A percentile compares a stretch with the other conserved stretches of the same genome.
Evolutionary conservation across 305 asterid species (phyloP).

Genomic region (Withania somnifera): DNA sequence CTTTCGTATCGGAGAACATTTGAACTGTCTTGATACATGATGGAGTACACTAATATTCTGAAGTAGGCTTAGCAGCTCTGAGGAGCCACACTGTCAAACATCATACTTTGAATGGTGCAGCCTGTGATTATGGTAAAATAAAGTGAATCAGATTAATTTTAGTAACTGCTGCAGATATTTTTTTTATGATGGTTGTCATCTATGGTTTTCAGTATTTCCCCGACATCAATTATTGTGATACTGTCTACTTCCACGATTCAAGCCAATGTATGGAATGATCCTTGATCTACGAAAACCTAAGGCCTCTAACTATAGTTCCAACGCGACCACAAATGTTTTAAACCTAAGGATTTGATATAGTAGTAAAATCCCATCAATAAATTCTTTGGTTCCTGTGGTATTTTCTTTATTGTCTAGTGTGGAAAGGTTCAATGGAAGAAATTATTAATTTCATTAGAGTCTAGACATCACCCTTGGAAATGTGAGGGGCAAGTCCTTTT

Average conservation of each 20-base stretch:
- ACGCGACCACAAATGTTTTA: not conserved
- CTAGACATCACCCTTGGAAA: not conserved
- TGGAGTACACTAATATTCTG: not conserved
- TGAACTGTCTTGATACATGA: not conserved
- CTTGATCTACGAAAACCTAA: not conserved
- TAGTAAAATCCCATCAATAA: not conserved
- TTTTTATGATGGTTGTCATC: not conserved
- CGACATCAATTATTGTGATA: not conserved
- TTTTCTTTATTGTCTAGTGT: not conserved
- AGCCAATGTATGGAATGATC: not conserved
- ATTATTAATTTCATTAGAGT: not conserved
- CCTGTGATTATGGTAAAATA: not conserved
- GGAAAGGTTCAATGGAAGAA: not conserved
- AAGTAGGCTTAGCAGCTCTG: not conserved
- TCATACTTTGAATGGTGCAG: not conserved
- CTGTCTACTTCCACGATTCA: not conserved
- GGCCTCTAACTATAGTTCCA: not conserved
- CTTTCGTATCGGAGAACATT: not conserved
- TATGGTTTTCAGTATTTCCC: not conserved
- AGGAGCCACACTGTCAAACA: not conserved
- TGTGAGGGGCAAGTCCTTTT: not conserved
- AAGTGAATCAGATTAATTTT: not conserved
- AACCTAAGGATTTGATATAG: not conserved
- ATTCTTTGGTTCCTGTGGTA: not conserved
- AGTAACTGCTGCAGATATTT: not conserved